These are phyloP conservation scores for Marasmius sp. DNA, from an alignment of 1,284 basidiomycete species.

Conservation along the genomic window DNA sequence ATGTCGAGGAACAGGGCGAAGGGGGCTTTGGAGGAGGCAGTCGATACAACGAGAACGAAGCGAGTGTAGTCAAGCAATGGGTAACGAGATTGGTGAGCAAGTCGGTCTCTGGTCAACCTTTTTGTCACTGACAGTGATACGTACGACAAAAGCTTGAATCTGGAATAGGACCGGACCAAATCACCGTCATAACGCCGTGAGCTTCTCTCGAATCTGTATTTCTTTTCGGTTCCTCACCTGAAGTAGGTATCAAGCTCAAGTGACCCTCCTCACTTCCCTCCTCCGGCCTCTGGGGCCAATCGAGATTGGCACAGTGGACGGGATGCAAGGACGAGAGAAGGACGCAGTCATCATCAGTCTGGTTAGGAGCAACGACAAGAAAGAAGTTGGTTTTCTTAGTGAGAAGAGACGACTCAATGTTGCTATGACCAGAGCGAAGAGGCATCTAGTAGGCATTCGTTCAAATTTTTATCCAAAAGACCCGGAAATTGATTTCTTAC, in stretches of 20 bases:
- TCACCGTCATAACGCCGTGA: slow-evolving; percentile 90
- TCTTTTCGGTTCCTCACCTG: neutral
- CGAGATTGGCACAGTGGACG: slow-evolving; percentile 91
- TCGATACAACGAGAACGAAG: slow-evolving; percentile 92
- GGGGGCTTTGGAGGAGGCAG: slow-evolving; percentile 42
- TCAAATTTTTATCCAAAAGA: neutral
- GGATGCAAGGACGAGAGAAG: slow-evolving; percentile 92
- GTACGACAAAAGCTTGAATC: slow-evolving; percentile 51
- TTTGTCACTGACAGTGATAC: neutral
- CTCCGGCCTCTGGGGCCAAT: slow-evolving; percentile 68
- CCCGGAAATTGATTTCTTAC: neutral
- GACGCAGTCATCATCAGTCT: slow-evolving; percentile 88
- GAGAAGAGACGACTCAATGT: slow-evolving; percentile 91
- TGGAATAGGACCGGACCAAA: slow-evolving; percentile 73
- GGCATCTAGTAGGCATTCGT: slow-evolving; percentile 71
- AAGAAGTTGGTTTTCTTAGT: slow-evolving; percentile 90
- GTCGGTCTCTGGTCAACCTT: slow-evolving; percentile 2
- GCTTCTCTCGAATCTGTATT: slow-evolving; percentile 19
- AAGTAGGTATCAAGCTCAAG: slow-evolving; percentile 86
- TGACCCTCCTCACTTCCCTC: slow-evolving; percentile 73
- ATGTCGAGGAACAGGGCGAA: slow-evolving; percentile 61
- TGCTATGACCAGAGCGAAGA: slow-evolving; percentile 90
- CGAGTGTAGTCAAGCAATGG: slow-evolving; percentile 80
- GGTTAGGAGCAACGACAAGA: slow-evolving; percentile 84
- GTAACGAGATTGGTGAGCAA: slow-evolving; percentile 71